Evolutionary conservation across 208 protist genomes (phyloP), one percentile per base, ranked within the genome.

Genomic region (Crithidia bombi): DNA sequence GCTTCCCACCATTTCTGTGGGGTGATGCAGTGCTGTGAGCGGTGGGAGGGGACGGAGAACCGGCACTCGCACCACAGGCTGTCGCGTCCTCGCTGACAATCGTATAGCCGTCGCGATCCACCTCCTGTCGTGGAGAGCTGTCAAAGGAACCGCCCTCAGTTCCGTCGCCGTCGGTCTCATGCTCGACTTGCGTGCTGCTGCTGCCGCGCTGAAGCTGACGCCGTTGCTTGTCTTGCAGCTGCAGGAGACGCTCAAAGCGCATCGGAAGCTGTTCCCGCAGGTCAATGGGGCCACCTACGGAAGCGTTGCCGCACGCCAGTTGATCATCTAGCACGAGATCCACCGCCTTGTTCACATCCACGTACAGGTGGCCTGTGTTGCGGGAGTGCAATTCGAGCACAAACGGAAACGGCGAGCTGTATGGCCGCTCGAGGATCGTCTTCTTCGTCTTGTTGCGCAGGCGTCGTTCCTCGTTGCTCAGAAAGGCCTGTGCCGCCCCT

Each of bases 401-500:
- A 81, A 87, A 88, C 19, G 41, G 35, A 78, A 97, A 97, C 2
- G 91, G 87, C 17, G 91, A 86, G 11, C 69, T 68, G 65, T 89
- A 75, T 3, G 89, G 85, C 10, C 89, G 65, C 73, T 98, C 92
- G 5, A 95, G 76, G 36, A 98, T 75, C 7, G 86, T 92, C 65
- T 98, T 98, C 69, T 92, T 92, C 49, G 62, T 63, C 64, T 90
- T 91, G 65, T 93, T 91, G 35, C 89, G 81, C 56, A 92, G 65
- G 0, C 84, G 69, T 5, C 81, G 77, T 71, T 94, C 90, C 57
- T 94, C 83, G 77, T 97, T 95, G 77, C 88, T 89, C 33, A 98
- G 77, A 59, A 95, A 98, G 12, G 94, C 93, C 38, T 94, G 79
- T 11, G 89, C 86, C 7, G 89, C 73, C n/a, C 94, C 96, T 30